Conservation (phyloP, 768 basidiomycete species). For the Paxillus ammoniavirescens region DNA sequence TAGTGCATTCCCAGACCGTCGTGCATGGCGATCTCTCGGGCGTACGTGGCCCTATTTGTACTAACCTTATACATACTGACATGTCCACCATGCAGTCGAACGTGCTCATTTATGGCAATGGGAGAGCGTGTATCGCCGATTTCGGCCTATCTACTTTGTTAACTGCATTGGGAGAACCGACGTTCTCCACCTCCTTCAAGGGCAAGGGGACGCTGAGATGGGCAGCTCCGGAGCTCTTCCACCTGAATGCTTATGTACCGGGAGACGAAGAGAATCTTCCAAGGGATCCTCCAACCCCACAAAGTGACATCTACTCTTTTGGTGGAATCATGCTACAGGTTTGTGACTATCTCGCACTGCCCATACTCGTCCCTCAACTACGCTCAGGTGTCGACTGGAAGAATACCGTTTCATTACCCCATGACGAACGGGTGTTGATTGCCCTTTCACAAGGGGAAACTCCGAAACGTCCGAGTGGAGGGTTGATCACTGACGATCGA, state of each 20-base stretch:
- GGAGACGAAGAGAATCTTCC: not conserved
- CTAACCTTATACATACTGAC: not conserved
- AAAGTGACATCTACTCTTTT: constrained; percentile 2
- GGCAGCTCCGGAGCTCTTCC: constrained; percentile 1
- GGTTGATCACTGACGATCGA: not conserved
- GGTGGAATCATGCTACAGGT: not conserved
- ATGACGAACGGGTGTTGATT: not conserved
- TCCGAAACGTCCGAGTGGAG: not conserved
- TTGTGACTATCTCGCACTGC: not conserved
- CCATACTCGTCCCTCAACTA: too few species aligned
- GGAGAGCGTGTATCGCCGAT: not conserved
- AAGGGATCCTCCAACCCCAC: not conserved
- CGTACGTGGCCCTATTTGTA: not conserved
- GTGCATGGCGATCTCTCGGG: constrained; percentile 3
- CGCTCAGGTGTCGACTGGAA: not conserved
- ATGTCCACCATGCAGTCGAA: not conserved
- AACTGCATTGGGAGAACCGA: not conserved
- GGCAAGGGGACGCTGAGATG: not conserved
- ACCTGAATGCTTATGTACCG: not conserved
- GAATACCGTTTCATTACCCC: not conserved
- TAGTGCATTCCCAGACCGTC: not conserved
- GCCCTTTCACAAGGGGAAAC: not conserved
- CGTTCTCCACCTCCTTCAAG: not conserved
- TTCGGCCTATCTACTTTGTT: not conserved
- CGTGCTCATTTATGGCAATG: not conserved